Base-by-base conservation (phyloP, 768 basidiomycete species). In the Boletus sp. region DNA sequence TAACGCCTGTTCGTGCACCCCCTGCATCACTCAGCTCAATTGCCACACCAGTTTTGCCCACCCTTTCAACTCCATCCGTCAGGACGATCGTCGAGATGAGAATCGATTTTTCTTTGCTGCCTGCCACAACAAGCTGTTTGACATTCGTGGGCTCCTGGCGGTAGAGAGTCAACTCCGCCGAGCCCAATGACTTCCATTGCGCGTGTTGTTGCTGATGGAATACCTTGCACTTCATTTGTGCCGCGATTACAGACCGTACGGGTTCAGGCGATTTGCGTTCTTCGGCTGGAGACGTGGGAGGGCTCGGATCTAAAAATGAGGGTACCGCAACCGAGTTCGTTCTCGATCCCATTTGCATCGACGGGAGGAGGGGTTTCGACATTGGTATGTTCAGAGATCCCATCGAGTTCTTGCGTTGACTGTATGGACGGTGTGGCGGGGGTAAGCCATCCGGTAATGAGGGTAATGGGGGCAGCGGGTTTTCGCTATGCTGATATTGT, bases 21-120 rank as follows among this genome's bases (percentile, higher is more conserved):
- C 85, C 79, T 1, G 70, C 59, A 75, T 95, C 91, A 70, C 91
- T 94, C 48, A 99, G 74, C 72, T 98, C 96, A 58, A 99, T 87
- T 42, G 97, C 97, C 38, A 99, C 88, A 14, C 97, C 97, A 3
- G 96, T 98, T 75, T 96, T 98, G 21, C 92, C 97, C n/a, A 99
- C 96, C 43, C 96, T 80, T 73, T 99, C 97, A 27, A 98, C 96
- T 8, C 95, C 97, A 69, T 98, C 95, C 5, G 87, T 92, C 48
- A 98, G 76, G 30, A 99, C 91, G 57, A 98, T 97, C 7, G 97
- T 98, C 39, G 93, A 96, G 58, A 99, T 94, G 39, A 98, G 71
- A 60, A 93, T 77, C 5, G 84, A 77, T 62, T 85, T 87, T 52
- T 84, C 81, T 67, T 83, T 88, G 63, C 79, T 81, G 58, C 94